Evolutionary conservation across 805 yeast species (phyloP), one percentile per base, ranked within the genome.

Genomic region (Candida stauntonica): DNA sequence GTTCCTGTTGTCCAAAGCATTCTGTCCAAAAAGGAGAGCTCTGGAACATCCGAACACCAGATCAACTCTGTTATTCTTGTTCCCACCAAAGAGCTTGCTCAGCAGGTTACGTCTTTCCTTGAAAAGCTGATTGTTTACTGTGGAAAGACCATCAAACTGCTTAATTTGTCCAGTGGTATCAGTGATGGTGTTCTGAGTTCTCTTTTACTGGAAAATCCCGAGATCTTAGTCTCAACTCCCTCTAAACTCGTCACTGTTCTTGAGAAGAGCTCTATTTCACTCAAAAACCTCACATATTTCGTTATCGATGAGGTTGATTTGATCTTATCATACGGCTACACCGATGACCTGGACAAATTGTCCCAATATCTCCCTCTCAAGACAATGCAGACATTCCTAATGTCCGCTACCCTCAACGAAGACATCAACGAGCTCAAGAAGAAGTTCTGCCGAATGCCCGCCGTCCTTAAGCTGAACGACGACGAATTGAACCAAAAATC

Each of bases 241-340:
- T 73, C 94, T 4, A 80, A 83, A 53, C 71, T 89, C 39, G 67
- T 83, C 15, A 66, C 68, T 35, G 63, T 68, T 7, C 55, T 84
- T 37, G 80, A 79, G 40, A 68, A 66, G 41, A 66, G 67, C 17
- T 52, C 67, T 29, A 60, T 86, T 14, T 72, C 76, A 37, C 65
- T 83, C 38, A 69, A 73, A 17, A 61, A 70, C 20, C 70, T 93
- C 39, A 72, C 73, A 44, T 86, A 75, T 55, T 63, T 93, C 33
- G 94, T 87, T 21, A 84, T 91, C 46, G 99, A 93, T 66, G 99
- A 93, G 63, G 98, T 93, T 20, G 99, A 93, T 65, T 72, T 93
- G 51, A 77, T 93, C 33, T 65, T 86, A 35, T 82, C 95, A 2
- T 93, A 85, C 60, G 99, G 99, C 17, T 87, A 93, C 60, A 75